phyloP scores from a whole-genome alignment of 345 rosid species.

The Rhodamnia argentea region DNA sequence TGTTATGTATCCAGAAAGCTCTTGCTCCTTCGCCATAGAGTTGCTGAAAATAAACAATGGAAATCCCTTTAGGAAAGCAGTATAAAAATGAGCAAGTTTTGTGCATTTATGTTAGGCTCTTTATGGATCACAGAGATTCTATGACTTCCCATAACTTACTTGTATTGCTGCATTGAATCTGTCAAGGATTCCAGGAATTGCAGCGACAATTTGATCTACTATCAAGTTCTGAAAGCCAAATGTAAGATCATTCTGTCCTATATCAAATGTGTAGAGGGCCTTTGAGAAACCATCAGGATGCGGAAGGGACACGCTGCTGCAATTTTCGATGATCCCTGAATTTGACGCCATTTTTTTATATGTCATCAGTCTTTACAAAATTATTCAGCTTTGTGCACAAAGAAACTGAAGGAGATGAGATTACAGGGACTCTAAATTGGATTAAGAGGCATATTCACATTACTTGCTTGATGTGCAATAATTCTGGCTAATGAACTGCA shows the following conservation, averaged over 20 bases:
- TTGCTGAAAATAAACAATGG: slow-evolving; percentile 6
- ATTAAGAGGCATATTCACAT: neutral
- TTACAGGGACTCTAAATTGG: neutral
- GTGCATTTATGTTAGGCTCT: too few relatives aligned
- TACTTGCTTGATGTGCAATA: neutral
- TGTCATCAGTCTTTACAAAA: neutral
- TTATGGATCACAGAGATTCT: neutral
- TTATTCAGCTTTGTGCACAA: neutral
- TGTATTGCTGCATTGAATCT: slow-evolving; percentile 3
- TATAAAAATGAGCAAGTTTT: neutral
- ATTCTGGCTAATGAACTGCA: too few relatives aligned
- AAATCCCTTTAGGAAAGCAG: neutral
- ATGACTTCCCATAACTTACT: neutral
- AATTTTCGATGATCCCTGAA: neutral
- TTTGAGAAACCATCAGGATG: neutral
- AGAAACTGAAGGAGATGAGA: neutral
- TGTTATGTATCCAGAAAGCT: slow-evolving; percentile 48
- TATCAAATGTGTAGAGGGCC: neutral
- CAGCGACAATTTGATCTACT: too few relatives aligned
- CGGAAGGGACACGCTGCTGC: neutral
- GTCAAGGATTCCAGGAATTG: too few relatives aligned
- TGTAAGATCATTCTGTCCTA: neutral
- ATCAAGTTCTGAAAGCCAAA: too few relatives aligned
- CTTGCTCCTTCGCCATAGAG: slow-evolving; percentile 31
- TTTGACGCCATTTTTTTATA: neutral